These are phyloP conservation scores for Houttuynia cordata DNA, from an alignment of 164 flowering plant species.

Conservation along the genomic window DNA sequence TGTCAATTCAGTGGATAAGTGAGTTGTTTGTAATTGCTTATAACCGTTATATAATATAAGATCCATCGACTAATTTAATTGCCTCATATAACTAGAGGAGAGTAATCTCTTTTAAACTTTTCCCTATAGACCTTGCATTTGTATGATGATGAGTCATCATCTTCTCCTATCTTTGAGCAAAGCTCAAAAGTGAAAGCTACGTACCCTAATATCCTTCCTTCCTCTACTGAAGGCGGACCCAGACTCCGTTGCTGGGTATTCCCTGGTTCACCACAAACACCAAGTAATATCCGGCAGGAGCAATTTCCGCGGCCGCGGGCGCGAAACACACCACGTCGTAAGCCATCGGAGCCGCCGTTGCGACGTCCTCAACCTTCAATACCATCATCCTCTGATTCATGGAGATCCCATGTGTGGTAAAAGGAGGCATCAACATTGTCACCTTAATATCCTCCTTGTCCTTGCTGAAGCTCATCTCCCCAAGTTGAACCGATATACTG, in stretches of 20 bases:
- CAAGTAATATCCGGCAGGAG: constrained; percentile 48
- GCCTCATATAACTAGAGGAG: too few species aligned
- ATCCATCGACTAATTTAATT: too few species aligned
- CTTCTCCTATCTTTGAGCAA: too few species aligned
- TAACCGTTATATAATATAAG: too few species aligned
- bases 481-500: constrained; percentile 10
- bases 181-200: too few species aligned
- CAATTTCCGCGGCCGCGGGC: constrained; percentile 23
- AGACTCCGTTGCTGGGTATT: constrained; percentile 36
- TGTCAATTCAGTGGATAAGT: too few species aligned
- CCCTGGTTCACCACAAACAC: constrained; percentile 41
- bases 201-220: background rate
- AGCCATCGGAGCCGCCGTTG: background rate
- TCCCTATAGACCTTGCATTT: too few species aligned
- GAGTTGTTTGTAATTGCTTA: too few species aligned
- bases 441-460: constrained; percentile 32
- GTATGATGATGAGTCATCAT: too few species aligned
- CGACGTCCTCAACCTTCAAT: constrained; percentile 11
- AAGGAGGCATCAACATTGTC: constrained; percentile 55
- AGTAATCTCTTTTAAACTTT: too few species aligned
- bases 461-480: background rate
- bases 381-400: constrained; percentile 53
- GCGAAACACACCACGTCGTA: constrained; percentile 12
- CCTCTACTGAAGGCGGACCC: constrained; percentile 28
- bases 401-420: constrained; percentile 72